Evolutionary conservation across 805 yeast genomes (phyloP).

Genomic region (Kluyveromyces nonfermentans): DNA sequence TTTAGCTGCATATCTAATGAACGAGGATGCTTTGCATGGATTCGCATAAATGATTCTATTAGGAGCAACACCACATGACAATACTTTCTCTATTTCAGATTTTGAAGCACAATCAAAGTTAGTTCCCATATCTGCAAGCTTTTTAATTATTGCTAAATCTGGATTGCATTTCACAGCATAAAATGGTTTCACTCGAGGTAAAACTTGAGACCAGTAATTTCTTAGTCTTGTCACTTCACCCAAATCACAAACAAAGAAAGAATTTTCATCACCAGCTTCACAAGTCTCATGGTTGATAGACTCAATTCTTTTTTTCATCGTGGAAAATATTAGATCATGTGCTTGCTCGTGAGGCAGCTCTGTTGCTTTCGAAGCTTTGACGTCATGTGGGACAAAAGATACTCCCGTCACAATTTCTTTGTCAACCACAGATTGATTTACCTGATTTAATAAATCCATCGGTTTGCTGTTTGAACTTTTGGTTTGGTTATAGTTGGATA

Average conservation of each 20-base stretch:
- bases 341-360: conserved; percentile 26
- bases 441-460: background rate
- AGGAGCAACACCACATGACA: conserved; percentile 54
- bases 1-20: conserved; percentile 59
- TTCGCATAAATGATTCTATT: conserved; percentile 78
- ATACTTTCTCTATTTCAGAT: conserved; percentile 63
- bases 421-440: background rate
- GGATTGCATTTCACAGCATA: conserved; percentile 96
- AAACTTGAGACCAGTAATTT: conserved; percentile 48
- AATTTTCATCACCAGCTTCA: conserved; percentile 68
- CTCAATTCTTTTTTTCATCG: conserved; percentile 33
- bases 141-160: conserved; percentile 46
- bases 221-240: conserved; percentile 58
- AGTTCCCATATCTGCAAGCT: conserved; percentile 53
- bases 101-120: conserved; percentile 93
- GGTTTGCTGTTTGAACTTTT: background rate
- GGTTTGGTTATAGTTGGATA: background rate
- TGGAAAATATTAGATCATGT: conserved; percentile 30
- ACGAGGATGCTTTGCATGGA: conserved; percentile 86
- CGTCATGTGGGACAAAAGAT: background rate
- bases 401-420: background rate
- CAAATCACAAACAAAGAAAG: conserved; percentile 83
- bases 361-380: background rate
- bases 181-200: conserved; percentile 76
- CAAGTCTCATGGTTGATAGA: conserved; percentile 48